phyloP scores from a whole-genome alignment of 2,329 filamentous ascomycete species.

The Diaporthe aspalathi region DNA sequence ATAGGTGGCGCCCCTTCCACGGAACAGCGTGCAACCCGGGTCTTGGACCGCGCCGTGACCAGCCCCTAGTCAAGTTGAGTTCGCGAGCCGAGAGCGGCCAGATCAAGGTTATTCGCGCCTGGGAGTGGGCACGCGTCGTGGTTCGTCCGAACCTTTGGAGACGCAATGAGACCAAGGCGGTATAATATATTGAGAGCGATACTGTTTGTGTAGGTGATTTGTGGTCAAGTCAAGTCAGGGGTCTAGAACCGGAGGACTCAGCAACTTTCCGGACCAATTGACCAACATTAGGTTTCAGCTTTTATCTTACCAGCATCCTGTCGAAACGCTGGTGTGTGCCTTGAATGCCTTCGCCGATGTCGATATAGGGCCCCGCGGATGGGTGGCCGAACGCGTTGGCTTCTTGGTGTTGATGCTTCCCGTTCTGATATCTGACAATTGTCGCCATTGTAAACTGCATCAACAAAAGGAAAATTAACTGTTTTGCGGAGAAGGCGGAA shows the following conservation, averaged over 20 bases:
- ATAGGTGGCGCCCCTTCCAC: constrained; percentile 1
- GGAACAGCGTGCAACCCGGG: constrained; percentile 18
- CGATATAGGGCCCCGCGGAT: background rate
- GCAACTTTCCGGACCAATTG: background rate
- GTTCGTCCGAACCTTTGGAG: constrained; percentile 18
- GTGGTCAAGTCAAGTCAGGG: background rate
- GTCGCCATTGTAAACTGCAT: constrained; percentile 1
- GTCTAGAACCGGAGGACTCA: background rate
- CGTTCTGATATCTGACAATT: constrained; percentile 7
- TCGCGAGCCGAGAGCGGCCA: constrained; percentile 3
- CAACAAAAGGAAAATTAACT: background rate
- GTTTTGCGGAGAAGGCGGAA: constrained; percentile 16
- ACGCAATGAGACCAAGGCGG: constrained; percentile 2
- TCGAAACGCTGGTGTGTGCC: constrained; percentile 6
- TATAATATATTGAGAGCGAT: constrained; percentile 19
- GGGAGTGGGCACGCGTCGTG: constrained; percentile 15
- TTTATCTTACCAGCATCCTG: background rate
- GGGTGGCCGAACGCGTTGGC: background rate
- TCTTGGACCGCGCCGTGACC: background rate
- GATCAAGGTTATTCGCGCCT: constrained; percentile 5
- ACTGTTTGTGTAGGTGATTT: background rate
- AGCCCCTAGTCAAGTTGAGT: constrained; percentile 3
- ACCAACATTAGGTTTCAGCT: background rate
- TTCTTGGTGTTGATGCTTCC: background rate
- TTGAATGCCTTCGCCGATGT: background rate